These are phyloP conservation scores for Debaryomyces robertsiae DNA, from an alignment of 1,139 yeast species.

Conservation along the genomic window DNA sequence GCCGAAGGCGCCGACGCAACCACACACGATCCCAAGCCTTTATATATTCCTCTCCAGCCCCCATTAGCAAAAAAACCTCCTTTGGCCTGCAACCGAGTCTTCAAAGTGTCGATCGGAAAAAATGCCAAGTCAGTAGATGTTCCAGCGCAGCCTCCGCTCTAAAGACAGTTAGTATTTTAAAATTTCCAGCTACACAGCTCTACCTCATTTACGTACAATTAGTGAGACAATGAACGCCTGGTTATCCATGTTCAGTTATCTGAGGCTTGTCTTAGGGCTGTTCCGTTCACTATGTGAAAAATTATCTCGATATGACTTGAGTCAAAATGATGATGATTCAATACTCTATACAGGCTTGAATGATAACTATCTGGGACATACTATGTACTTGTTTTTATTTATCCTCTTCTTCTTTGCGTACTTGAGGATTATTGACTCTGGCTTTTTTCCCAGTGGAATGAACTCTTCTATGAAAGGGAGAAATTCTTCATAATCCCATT, in stretches of 20 bases:
- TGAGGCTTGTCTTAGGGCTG: too few relatives aligned
- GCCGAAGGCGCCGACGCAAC: slow-evolving; percentile 97
- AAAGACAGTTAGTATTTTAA: slow-evolving; percentile 13
- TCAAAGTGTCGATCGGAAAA: slow-evolving; percentile 94
- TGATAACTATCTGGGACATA: slow-evolving; percentile 20
- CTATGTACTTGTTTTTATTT: slow-evolving; percentile 45
- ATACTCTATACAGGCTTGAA: slow-evolving; percentile 9
- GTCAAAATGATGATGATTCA: slow-evolving; percentile 4
- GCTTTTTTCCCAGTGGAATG: slow-evolving; percentile 57
- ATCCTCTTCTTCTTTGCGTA: slow-evolving; percentile 67
- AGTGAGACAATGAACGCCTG: slow-evolving; percentile 28
- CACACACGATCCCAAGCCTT: slow-evolving; percentile 91
- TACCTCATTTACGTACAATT: slow-evolving; percentile 25
- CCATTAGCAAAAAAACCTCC: slow-evolving; percentile 94
- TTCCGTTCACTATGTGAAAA: neutral
- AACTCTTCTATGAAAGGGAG: slow-evolving; percentile 65
- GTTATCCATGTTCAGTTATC: slow-evolving; percentile 27
- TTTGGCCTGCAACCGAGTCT: slow-evolving; percentile 90
- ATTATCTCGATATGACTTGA: neutral
- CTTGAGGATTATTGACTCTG: slow-evolving; percentile 74
- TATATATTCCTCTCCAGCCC: slow-evolving; percentile 87
- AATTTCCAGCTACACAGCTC: neutral
- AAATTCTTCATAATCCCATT: slow-evolving; percentile 76
- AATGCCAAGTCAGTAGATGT: slow-evolving; percentile 92
- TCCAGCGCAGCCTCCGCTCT: slow-evolving; percentile 96